Conservation (phyloP, 768 basidiomycete genomes). For the Lentinula boryana region DNA sequence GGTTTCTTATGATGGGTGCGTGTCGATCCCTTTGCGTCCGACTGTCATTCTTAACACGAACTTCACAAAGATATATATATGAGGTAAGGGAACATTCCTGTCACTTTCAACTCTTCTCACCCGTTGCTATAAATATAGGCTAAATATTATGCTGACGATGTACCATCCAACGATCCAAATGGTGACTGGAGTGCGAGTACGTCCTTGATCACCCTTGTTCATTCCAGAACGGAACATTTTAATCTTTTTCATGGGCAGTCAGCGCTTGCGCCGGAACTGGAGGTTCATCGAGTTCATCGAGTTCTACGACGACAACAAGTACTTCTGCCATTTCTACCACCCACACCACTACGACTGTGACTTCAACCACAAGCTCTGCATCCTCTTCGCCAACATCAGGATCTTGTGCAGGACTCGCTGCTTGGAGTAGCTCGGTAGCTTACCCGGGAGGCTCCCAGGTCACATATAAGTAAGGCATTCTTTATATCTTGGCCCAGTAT, state of each 20-base stretch:
- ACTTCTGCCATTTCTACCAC: conserved; percentile 23
- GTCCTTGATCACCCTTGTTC: conserved; percentile 13
- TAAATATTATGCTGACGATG: conserved; percentile 49
- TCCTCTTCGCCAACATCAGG: conserved; percentile 7
- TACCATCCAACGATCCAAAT: conserved; percentile 41
- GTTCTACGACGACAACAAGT: conserved; percentile 21
- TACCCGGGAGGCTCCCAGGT: conserved; percentile 5
- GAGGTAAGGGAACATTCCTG: conserved; percentile 30
- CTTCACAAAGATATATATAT: conserved; percentile 50
- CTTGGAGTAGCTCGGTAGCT: not conserved
- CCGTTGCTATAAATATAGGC: conserved; percentile 30
- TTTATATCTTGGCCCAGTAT: not conserved
- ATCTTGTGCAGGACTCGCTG: not conserved
- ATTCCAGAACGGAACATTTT: not conserved
- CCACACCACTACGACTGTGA: conserved; percentile 15
- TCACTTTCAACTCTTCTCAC: not conserved
- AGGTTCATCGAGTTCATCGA: conserved; percentile 37
- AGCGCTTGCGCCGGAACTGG: conserved; percentile 37
- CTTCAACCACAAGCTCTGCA: conserved; percentile 13
- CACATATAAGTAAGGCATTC: not conserved
- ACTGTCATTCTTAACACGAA: not conserved
- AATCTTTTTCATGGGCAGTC: conserved; percentile 26
- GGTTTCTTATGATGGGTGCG: conserved; percentile 53
- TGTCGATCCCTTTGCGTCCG: not conserved
- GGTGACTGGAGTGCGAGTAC: conserved; percentile 63